Base-by-base conservation (phyloP, 139 green algal species). In the Edaphochlamys debaryana region DNA sequence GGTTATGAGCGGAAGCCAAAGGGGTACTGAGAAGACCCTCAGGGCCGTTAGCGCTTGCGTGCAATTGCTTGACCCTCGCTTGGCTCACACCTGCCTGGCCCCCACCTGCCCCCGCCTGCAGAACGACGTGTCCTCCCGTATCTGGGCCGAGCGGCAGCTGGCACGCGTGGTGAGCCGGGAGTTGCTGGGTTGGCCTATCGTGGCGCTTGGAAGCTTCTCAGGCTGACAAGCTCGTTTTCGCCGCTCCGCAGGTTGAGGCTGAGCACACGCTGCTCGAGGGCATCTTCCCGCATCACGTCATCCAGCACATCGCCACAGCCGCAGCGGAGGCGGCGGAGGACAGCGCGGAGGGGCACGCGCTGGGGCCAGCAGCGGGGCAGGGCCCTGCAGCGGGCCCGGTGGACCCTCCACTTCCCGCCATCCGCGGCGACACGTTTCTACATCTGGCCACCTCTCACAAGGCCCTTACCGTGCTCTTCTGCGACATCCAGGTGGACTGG, bases 401-500 rank as follows among this genome's bases (percentile, higher is more conserved):
- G 45, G 54, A 63, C 19, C 22, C 13, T 30, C n/a, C n/a, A 20
- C 60, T 19, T 67, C n/a, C n/a, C 11, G 30, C 75, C 75, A 81
- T 85, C 66, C 52, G 66, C 5, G 79, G 79, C 50, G 52, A 85
- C 48, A 78, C 67, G 25, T 85, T 78, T 52, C 50, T 78, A 54
- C 66, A 85, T 30, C 79, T 85, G 42, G 67, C 79, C 48, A 85
- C 79, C 50, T 70, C 52, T 17, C 79, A 85, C 66, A 60, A 40
- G 50, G 54, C 67, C 20, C 27, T 85, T 36, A 85, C 79, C 2
- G 40, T 85, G 50, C 79, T 85, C 25, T 85, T 85, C 45, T 85
- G 79, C 32, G 79, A 85, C 79, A 85, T 85, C 20, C 64, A 76
- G 78, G 78, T 67, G 42, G 11, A n/a, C n/a, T n/a, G n/a, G n/a